These are phyloP conservation scores for Xylaria sp. DNA, from an alignment of 2,329 filamentous ascomycete species.

Conservation along the genomic window DNA sequence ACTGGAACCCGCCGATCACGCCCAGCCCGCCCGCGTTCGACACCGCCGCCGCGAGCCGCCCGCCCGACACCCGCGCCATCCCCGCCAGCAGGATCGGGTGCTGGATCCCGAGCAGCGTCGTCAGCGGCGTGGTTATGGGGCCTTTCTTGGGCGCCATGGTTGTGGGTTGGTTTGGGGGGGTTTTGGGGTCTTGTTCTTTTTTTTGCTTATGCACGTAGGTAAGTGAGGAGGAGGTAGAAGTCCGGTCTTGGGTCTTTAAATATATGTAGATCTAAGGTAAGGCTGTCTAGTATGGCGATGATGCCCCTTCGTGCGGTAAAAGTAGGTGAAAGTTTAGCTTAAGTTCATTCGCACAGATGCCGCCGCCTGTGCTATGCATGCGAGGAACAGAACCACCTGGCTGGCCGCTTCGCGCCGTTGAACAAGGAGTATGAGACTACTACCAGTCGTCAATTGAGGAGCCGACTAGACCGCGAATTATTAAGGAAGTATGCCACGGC, in stretches of 20 bases:
- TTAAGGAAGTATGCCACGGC: neutral
- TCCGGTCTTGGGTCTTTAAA: too few relatives aligned
- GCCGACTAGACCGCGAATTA: neutral
- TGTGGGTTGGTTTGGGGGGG: too few relatives aligned
- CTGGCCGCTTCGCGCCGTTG: too few relatives aligned
- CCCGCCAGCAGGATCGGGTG: constrained; percentile 92
- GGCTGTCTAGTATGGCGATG: too few relatives aligned
- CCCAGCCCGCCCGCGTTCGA: constrained; percentile 87
- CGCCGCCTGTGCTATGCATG: too few relatives aligned
- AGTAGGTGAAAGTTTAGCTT: too few relatives aligned
- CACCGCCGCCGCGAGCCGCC: constrained; percentile 78
- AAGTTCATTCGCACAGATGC: too few relatives aligned
- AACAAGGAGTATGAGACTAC: neutral
- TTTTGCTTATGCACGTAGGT: neutral
- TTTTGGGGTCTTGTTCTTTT: neutral
- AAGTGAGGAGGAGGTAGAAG: neutral
- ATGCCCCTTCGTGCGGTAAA: too few relatives aligned
- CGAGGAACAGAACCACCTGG: too few relatives aligned
- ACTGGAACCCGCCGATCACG: constrained; percentile 72
- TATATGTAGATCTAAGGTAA: too few relatives aligned
- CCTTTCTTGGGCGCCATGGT: constrained; percentile 46
- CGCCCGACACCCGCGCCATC: constrained; percentile 86
- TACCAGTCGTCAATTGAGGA: neutral
- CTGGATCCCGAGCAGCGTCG: constrained; percentile 75
- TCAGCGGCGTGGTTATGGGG: constrained; percentile 76